Evolutionary conservation across 805 yeast species (phyloP).

Genomic region (Sugiyamaella chiloensis): DNA sequence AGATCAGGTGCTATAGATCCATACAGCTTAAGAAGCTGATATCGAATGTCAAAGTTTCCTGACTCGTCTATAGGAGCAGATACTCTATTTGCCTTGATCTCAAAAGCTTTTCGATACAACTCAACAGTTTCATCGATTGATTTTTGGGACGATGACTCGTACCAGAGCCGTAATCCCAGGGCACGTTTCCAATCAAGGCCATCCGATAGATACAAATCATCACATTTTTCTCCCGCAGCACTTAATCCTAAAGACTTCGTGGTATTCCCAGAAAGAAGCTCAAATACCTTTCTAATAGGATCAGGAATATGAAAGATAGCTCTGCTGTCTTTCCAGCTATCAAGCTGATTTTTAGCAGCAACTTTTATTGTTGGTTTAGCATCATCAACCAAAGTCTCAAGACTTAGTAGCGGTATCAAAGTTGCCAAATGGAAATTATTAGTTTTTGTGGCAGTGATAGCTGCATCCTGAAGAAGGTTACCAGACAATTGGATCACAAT

Average conservation of each 20-base stretch:
- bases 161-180: conserved; percentile 59
- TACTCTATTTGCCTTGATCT: conserved; percentile 6
- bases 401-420: conserved; percentile 64
- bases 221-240: conserved; percentile 12
- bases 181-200: conserved; percentile 65
- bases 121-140: conserved; percentile 24
- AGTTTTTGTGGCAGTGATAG: conserved; percentile 55
- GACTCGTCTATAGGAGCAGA: conserved; percentile 10
- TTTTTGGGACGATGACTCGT: conserved; percentile 39
- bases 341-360: conserved; percentile 60
- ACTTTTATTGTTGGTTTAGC: not conserved
- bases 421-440: conserved; percentile 69
- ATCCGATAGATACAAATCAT: conserved; percentile 28
- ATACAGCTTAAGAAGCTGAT: conserved; percentile 19
- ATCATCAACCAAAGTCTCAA: conserved; percentile 49
- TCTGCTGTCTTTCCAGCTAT: conserved; percentile 56
- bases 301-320: conserved; percentile 48
- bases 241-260: conserved; percentile 29
- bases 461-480: conserved; percentile 61
- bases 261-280: conserved; percentile 49
- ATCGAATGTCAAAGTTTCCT: conserved; percentile 11
- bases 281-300: conserved; percentile 56
- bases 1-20: conserved; percentile 13
- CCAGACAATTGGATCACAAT: conserved; percentile 45
- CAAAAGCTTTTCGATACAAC: conserved; percentile 21